Evolutionary conservation across 2,329 filamentous ascomycete genomes (phyloP).

Genomic region (Nemania sp.): DNA sequence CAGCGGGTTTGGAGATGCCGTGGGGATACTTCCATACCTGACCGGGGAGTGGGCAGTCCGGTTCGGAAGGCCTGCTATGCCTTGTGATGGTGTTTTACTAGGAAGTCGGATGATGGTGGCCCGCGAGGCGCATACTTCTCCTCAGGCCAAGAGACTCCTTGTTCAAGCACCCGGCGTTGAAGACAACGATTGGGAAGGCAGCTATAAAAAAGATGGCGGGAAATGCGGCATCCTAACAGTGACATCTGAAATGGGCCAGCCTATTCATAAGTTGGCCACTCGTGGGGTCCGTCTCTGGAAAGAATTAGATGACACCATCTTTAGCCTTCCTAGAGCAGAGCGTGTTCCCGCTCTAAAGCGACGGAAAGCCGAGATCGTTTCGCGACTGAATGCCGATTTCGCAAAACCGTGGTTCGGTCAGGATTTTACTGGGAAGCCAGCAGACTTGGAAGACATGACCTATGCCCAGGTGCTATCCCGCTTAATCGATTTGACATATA

Average conservation of each 20-base stretch:
- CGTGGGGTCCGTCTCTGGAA: constrained; percentile 97
- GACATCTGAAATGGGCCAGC: constrained; percentile 98
- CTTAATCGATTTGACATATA: constrained; percentile 89
- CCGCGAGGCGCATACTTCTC: constrained; percentile 90
- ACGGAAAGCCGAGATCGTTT: constrained; percentile 84
- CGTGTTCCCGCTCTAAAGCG: constrained; percentile 86
- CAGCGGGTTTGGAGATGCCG: constrained; percentile 88
- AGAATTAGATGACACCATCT: constrained; percentile 99
- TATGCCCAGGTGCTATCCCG: constrained; percentile 88
- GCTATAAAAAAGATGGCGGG: constrained; percentile 73
- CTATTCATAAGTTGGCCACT: constrained; percentile 97
- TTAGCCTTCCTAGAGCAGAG: constrained; percentile 94
- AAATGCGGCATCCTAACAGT: constrained; percentile 96
- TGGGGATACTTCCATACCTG: constrained; percentile 92
- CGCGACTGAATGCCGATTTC: constrained; percentile 94
- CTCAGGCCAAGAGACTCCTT: constrained; percentile 88
- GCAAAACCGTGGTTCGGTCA: constrained; percentile 97
- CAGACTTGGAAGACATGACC: constrained; percentile 95
- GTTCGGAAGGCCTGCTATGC: constrained; percentile 91
- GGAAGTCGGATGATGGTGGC: constrained; percentile 95
- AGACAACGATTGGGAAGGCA: constrained; percentile 90
- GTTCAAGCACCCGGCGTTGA: constrained; percentile 85
- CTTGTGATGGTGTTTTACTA: constrained; percentile 90
- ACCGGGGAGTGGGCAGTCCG: constrained; percentile 87
- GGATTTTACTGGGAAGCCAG: constrained; percentile 81